These are phyloP conservation scores for Agrocybe praecox DNA, from an alignment of 768 basidiomycete genomes.

Conservation along the genomic window DNA sequence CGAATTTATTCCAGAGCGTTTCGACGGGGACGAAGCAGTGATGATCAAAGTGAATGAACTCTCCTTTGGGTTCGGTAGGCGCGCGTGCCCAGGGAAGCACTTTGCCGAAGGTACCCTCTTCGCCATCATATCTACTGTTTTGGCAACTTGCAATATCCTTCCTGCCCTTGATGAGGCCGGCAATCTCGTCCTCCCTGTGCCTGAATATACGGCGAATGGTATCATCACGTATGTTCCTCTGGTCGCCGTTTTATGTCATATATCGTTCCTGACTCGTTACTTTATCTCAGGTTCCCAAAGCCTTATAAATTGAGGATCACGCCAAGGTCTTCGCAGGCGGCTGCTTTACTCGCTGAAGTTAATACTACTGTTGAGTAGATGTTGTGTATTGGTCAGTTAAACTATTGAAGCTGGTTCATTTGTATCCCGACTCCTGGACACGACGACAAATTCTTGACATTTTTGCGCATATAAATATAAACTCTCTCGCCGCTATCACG, in stretches of 20 bases:
- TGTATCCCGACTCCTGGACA: no score
- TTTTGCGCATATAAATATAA: no score
- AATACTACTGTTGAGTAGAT: neutral
- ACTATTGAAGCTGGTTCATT: no score
- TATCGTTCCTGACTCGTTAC: neutral
- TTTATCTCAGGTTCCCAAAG: neutral
- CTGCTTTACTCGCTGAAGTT: neutral
- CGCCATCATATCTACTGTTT: conserved; percentile 25
- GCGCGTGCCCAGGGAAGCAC: conserved; percentile 42
- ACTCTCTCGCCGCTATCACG: no score
- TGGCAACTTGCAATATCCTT: conserved; percentile 32
- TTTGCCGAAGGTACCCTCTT: conserved; percentile 30
- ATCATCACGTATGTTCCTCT: conserved; percentile 13
- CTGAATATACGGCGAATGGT: conserved; percentile 10
- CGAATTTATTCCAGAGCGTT: conserved; percentile 25
- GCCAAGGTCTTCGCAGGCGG: neutral
- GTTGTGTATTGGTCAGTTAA: no score
- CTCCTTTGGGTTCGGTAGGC: conserved; percentile 37
- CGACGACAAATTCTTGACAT: no score
- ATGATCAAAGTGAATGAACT: conserved; percentile 16
- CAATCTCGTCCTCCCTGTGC: conserved; percentile 20
- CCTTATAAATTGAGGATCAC: neutral
- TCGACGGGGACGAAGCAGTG: conserved; percentile 23
- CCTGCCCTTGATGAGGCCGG: conserved; percentile 28
- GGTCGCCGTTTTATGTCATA: no score